Conservation (phyloP, 148 eudicot species). For the Mesembryanthemum crystallinum region DNA sequence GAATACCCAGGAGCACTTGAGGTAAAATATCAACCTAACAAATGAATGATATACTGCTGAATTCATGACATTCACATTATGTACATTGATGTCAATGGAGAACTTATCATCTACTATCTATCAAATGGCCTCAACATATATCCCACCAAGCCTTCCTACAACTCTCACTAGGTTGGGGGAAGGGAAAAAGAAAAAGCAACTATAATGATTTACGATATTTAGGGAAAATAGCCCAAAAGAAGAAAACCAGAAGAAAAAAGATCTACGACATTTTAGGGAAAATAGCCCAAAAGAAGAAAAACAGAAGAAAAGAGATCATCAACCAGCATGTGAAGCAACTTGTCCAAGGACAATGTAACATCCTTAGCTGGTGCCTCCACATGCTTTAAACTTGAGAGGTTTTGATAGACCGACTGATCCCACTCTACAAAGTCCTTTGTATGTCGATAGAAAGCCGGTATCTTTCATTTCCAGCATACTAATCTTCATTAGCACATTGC, state of each 20-base stretch:
- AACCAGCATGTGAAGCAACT: neutral
- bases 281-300: neutral
- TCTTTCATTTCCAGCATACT: neutral
- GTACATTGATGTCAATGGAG: constrained; percentile 7
- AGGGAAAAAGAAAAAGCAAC: too few relatives aligned
- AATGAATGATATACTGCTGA: neutral
- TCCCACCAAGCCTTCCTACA: constrained; percentile 9
- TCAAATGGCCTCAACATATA: neutral
- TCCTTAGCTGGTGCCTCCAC: neutral
- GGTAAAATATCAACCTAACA: neutral
- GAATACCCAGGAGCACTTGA: neutral
- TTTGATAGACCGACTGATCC: neutral
- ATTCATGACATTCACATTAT: constrained; percentile 1
- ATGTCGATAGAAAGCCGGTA: neutral
- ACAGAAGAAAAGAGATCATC: neutral
- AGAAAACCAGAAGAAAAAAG: too few relatives aligned
- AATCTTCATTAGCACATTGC: neutral
- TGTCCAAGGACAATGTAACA: neutral
- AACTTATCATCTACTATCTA: constrained; percentile 2
- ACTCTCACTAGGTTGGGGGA: neutral
- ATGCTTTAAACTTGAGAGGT: neutral
- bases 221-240: too few relatives aligned
- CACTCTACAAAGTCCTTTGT: neutral
- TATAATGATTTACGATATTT: too few relatives aligned
- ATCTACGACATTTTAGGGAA: too few relatives aligned